phyloP scores from a whole-genome alignment of 2,329 filamentous ascomycete species.

The Ascochyta fabae region DNA sequence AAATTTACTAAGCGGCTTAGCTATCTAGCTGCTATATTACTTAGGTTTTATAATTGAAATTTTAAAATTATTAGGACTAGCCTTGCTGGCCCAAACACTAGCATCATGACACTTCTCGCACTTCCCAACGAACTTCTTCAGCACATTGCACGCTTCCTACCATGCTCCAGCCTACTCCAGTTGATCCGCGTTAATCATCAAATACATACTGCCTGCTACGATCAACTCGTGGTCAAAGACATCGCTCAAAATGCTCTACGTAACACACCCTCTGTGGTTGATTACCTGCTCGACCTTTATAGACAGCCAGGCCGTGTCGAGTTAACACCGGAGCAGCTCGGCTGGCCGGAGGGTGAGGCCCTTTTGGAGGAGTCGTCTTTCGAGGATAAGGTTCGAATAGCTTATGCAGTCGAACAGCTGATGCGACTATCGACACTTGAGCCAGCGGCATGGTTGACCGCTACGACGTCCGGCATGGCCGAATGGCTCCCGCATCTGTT shows the following conservation, averaged over 20 bases:
- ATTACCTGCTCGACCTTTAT: constrained; percentile 1
- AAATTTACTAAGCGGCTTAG: too few relatives aligned
- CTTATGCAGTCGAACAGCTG: constrained; percentile 24
- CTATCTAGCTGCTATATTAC: too few relatives aligned
- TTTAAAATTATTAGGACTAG: too few relatives aligned
- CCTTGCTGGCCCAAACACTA: too few relatives aligned
- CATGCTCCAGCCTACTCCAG: constrained; percentile 24
- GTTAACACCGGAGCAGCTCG: neutral
- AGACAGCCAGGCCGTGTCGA: neutral
- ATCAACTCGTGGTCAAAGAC: constrained; percentile 24
- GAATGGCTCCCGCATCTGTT: constrained; percentile 33
- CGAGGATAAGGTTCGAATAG: constrained; percentile 20
- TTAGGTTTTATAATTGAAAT: too few relatives aligned
- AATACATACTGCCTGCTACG: constrained; percentile 23
- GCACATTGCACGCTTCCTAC: constrained; percentile 24
- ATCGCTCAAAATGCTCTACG: constrained; percentile 18
- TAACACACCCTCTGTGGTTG: neutral
- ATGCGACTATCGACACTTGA: constrained; percentile 6
- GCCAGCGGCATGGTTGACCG: constrained; percentile 5
- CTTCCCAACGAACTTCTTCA: constrained; percentile 33
- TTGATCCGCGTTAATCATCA: constrained; percentile 21
- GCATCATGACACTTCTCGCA: constrained; percentile 10
- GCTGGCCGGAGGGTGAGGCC: constrained; percentile 18
- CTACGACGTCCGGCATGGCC: constrained; percentile 11
- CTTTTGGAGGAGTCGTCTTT: constrained; percentile 11